phyloP scores from a whole-genome alignment of 495 filamentous ascomycete genomes.

The Podospora sp. region DNA sequence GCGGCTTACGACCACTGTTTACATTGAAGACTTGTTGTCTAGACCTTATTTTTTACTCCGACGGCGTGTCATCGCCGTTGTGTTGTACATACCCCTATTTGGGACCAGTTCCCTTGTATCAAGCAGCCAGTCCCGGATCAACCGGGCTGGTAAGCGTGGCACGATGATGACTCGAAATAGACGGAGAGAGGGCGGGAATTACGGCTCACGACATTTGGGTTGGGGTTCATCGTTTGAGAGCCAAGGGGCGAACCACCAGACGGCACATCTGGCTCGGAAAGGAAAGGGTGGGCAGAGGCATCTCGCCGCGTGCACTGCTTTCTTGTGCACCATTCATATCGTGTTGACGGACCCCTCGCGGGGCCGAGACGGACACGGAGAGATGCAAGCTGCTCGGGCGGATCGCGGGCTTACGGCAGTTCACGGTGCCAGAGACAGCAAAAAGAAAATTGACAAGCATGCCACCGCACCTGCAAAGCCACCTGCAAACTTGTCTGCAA shows the following conservation, averaged over 20 bases:
- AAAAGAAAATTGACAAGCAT: not conserved
- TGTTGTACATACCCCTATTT: constrained; percentile 18
- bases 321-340: constrained; percentile 11
- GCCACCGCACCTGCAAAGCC: not conserved
- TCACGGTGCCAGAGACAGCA: not conserved
- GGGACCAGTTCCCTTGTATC: constrained; percentile 16
- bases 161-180: constrained; percentile 6
- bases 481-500: not conserved
- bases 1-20: constrained; percentile 16
- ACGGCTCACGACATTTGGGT: constrained; percentile 18
- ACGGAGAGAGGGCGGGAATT: constrained; percentile 8
- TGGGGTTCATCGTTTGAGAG: constrained; percentile 7
- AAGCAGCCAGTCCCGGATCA: not conserved
- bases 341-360: not conserved
- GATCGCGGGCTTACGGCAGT: not conserved
- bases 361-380: constrained; percentile 1
- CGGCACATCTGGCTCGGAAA: not conserved
- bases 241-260: not conserved
- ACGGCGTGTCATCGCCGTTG: not conserved
- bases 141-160: not conserved
- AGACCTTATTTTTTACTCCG: constrained; percentile 12
- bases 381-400: not conserved
- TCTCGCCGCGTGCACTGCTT: not conserved
- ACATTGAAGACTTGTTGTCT: constrained; percentile 19
- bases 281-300: constrained; percentile 1